Evolutionary conservation across 73 alveolate species (phyloP).

Genomic region (Blepharisma stoltei): DNA sequence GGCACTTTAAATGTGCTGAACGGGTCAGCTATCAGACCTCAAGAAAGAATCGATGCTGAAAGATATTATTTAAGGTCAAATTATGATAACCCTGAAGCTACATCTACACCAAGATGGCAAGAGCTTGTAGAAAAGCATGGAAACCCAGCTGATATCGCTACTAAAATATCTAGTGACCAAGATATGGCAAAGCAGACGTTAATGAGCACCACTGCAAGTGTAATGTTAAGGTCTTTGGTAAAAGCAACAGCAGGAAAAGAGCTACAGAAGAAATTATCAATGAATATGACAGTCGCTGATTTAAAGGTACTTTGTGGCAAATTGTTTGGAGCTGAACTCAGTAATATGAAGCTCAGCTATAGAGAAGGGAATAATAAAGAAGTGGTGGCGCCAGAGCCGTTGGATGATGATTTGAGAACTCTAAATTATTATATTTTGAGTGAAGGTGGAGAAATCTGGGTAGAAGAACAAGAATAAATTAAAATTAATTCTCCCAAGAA

Average conservation of each 20-base stretch:
- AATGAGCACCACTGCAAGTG: conserved; percentile 33
- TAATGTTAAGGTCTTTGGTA: conserved; percentile 30
- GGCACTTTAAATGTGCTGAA: conserved; percentile 38
- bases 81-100: neutral
- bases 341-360: conserved; percentile 31
- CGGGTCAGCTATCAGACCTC: conserved; percentile 37
- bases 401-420: conserved; percentile 54
- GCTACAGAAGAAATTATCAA: conserved; percentile 40
- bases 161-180: neutral
- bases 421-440: conserved; percentile 38
- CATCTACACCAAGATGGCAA: neutral
- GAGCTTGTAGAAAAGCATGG: conserved; percentile 22
- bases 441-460: conserved; percentile 48
- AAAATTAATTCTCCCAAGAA: neutral
- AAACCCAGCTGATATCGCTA: neutral
- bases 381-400: conserved; percentile 27
- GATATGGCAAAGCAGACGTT: neutral
- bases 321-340: conserved; percentile 40
- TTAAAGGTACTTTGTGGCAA: conserved; percentile 52
- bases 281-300: conserved; percentile 50
- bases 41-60: conserved; percentile 53
- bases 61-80: conserved; percentile 33
- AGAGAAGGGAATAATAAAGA: conserved; percentile 20
- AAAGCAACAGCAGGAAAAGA: conserved; percentile 35
- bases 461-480: neutral